These are phyloP conservation scores for Alternaria triticimaculans DNA, from an alignment of 2,329 filamentous ascomycete species.

Conservation along the genomic window DNA sequence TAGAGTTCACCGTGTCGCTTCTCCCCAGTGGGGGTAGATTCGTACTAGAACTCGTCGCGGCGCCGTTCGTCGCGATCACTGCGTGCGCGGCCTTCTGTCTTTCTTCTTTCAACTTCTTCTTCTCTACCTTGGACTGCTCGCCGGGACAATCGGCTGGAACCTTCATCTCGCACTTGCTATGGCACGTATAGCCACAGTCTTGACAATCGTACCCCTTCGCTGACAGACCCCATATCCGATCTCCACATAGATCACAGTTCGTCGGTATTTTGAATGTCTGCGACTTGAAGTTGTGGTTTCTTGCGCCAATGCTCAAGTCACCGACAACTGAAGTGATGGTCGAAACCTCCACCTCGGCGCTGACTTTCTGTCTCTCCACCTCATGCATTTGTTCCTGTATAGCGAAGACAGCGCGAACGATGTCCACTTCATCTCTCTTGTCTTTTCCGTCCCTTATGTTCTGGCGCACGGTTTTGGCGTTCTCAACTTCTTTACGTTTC, in stretches of 20 bases:
- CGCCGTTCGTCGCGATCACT: conserved; percentile 52
- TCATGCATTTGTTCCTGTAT: conserved; percentile 86
- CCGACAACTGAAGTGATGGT: conserved; percentile 92
- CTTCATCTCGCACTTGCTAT: conserved; percentile 99
- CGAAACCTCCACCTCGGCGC: conserved; percentile 89
- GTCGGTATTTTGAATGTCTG: conserved; percentile 99
- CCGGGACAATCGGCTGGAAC: conserved; percentile 95
- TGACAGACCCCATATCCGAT: conserved; percentile 95
- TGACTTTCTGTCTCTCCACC: conserved; percentile 81
- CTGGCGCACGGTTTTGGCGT: conserved; percentile 74
- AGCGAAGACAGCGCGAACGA: conserved; percentile 82
- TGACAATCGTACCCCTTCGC: conserved; percentile 96
- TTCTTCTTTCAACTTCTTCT: conserved; percentile 88
- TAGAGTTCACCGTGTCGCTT: conserved; percentile 87
- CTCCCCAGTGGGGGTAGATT: conserved; percentile 74
- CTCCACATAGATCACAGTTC: conserved; percentile 95
- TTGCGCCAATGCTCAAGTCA: conserved; percentile 88
- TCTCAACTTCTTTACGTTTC: conserved; percentile 85
- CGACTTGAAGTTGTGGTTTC: conserved; percentile 97
- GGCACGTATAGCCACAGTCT: conserved; percentile 97
- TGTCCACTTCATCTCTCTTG: conserved; percentile 84
- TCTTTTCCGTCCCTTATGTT: conserved; percentile 82
- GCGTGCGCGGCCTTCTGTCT: conserved; percentile 80
- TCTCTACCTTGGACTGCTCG: conserved; percentile 91
- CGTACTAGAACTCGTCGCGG: conserved; percentile 58